Percentiles rank a stretch among this genome's conserved stretches.
Conservation (phyloP, 805 yeast genomes). For the Nakazawaea pomicola region DNA sequence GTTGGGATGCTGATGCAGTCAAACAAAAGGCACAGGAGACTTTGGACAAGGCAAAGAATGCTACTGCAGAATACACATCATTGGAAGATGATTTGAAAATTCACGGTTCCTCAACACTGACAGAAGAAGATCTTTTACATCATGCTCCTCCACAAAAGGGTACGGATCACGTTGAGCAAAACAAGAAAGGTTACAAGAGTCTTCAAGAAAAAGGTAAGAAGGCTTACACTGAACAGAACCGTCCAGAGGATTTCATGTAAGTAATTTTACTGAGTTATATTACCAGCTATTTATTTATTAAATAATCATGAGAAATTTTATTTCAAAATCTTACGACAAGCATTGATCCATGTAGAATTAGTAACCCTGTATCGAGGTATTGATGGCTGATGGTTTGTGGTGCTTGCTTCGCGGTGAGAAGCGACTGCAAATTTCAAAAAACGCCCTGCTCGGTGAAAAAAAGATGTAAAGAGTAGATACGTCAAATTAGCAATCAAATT, state of each 20-base stretch:
- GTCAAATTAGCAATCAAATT: no score
- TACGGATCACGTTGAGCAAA: slow-evolving; percentile 23
- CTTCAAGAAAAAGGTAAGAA: slow-evolving; percentile 40
- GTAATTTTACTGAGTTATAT: no score
- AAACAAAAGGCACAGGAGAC: slow-evolving; percentile 1
- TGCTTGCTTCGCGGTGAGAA: no score
- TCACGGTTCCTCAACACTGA: slow-evolving; percentile 4
- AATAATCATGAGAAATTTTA: no score
- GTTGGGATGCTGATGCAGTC: not conserved
- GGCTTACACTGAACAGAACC: slow-evolving; percentile 37
- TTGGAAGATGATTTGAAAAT: slow-evolving; percentile 9
- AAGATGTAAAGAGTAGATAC: no score
- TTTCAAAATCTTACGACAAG: no score
- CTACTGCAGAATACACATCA: slow-evolving; percentile 9
- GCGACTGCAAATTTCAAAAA: no score
- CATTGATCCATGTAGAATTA: no score
- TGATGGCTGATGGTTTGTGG: no score
- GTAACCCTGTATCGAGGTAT: no score
- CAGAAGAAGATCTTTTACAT: not conserved
- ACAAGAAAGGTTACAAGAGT: slow-evolving; percentile 31
- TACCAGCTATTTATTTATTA: not conserved
- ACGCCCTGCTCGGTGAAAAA: no score
- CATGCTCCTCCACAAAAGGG: slow-evolving; percentile 1
- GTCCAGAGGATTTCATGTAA: slow-evolving; percentile 42
- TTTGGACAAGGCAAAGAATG: not conserved